Conservation (phyloP, 805 yeast species). For the Priceomyces haplophilus region DNA sequence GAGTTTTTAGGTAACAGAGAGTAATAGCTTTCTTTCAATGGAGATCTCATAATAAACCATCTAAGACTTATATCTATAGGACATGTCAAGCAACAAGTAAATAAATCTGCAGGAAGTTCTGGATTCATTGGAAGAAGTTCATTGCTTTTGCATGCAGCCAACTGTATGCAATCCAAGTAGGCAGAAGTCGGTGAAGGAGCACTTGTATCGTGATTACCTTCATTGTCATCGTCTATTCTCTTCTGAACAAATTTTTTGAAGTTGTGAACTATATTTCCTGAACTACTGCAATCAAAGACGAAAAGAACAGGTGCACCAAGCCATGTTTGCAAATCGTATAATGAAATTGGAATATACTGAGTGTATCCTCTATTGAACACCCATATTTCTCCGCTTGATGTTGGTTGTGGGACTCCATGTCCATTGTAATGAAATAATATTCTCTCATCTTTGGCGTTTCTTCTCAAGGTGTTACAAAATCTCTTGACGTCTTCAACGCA, state of each 20-base stretch:
- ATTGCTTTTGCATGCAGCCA: conserved; percentile 87
- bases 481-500: conserved; percentile 93
- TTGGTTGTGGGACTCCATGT: conserved; percentile 97
- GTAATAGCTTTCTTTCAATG: conserved; percentile 53
- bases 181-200: conserved; percentile 64
- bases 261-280: conserved; percentile 88
- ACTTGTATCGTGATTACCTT: conserved; percentile 47
- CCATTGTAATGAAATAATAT: conserved; percentile 94
- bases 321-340: conserved; percentile 96
- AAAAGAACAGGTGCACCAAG: conserved; percentile 95
- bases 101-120: conserved; percentile 90
- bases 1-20: conserved; percentile 44
- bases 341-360: conserved; percentile 92
- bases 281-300: conserved; percentile 91
- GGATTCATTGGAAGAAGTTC: conserved; percentile 92
- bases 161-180: conserved; percentile 83
- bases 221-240: conserved; percentile 81
- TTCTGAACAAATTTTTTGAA: conserved; percentile 88
- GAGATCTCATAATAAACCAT: conserved; percentile 87
- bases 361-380: conserved; percentile 96
- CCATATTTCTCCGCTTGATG: conserved; percentile 96
- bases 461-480: conserved; percentile 80
- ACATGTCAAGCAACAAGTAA: conserved; percentile 91
- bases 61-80: conserved; percentile 92
- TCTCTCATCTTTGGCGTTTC: conserved; percentile 91